Base-by-base conservation (phyloP, 2,329 filamentous ascomycete species). In the Fusarium euwallaceae region DNA sequence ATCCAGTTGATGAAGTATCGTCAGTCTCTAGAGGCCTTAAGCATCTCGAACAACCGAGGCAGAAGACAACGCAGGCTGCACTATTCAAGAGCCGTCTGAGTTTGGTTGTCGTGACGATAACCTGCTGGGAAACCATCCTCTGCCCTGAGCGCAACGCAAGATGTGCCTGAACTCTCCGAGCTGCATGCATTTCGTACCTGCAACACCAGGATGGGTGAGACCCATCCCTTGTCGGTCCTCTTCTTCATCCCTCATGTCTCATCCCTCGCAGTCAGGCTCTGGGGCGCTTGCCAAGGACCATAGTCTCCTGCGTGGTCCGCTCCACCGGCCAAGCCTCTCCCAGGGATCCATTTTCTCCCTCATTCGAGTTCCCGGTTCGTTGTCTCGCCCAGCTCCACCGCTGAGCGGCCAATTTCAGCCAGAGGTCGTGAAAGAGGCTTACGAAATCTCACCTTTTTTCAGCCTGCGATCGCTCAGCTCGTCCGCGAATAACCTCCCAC, bases 51-150 rank as follows among this genome's bases (percentile, higher is more conserved):
- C 55, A 58, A 55, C 66, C 43, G 64, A 59, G 27, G 41, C 48
- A 62, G 68, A 68, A 63, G 48, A 71, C 27, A 53, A 29, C 24
- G 17, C 17, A n/a, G 48, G 16, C 24, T 17, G 16, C 43, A 53
- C 61, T 64, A 62, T 56, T 58, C 53, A 64, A 32, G 32, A 43
- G 32, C 41, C 22, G 59, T 60, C 67, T 34, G 12, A 43, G 48
- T 20, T 16, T 68, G 43, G 76, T 78, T 78, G 76, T 75, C 76
- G 61, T 73, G 75, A 75, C 76, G 48, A 78, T 77, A 72, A 48
- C 41, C 37, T 34, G 55, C 45, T 64, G 60, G 62, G 56, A 65
- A 66, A 75, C 61, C 62, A 70, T 27, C 29, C 53, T 34, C 43
- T 53, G 55, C 36, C 45, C 64, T 39, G 29, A 51, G 64, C 43